Evolutionary conservation across 805 yeast species (phyloP).

Genomic region (Lipomyces yamanashiensis): DNA sequence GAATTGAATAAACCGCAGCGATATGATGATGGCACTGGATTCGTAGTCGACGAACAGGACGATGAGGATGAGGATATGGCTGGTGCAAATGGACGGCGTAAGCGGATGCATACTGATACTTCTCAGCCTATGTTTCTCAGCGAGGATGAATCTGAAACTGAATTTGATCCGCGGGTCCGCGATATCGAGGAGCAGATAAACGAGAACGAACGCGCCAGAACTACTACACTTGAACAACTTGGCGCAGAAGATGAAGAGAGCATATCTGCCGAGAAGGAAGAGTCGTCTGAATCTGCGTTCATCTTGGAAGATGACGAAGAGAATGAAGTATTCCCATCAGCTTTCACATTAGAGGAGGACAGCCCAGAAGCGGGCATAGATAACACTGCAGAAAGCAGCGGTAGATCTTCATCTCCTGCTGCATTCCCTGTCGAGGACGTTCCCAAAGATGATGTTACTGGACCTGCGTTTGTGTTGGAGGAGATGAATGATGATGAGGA

Average conservation of each 20-base stretch:
- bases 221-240: background rate
- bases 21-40: slow-evolving; percentile 22
- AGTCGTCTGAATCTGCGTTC: background rate
- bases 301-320: background rate
- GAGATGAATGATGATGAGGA: slow-evolving; percentile 15
- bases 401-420: too few species aligned
- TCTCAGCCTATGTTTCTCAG: slow-evolving; percentile 13
- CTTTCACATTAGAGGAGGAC: background rate
- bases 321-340: background rate
- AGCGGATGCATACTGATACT: slow-evolving; percentile 1
- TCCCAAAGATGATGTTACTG: background rate
- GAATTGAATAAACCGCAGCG: background rate
- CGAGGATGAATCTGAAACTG: slow-evolving; percentile 2
- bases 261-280: background rate
- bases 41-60: slow-evolving; percentile 20
- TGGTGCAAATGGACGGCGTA: background rate
- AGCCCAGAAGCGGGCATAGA: too few species aligned
- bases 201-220: background rate
- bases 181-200: background rate
- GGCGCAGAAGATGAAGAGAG: slow-evolving; percentile 4
- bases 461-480: background rate
- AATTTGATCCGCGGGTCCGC: background rate
- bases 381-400: too few species aligned
- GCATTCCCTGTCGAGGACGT: background rate
- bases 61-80: background rate